Percentiles rank a stretch among this genome's conserved stretches.
Evolutionary conservation across 1,139 yeast genomes (phyloP).

Genomic region (Yamadazyma atmosphaerica): DNA sequence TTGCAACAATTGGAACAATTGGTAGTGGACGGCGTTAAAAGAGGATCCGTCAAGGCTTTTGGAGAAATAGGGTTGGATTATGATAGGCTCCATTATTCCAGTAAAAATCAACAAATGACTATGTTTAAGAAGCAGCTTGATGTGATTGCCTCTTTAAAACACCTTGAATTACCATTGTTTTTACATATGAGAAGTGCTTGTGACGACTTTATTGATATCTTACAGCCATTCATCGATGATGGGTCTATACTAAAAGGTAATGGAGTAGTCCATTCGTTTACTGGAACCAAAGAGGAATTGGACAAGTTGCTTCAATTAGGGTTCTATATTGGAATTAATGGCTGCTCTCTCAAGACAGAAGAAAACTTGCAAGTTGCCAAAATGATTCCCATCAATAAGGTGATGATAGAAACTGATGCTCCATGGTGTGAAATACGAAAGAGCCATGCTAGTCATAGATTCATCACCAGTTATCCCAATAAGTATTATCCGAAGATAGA

Average conservation of each 20-base stretch:
- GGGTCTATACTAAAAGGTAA: constrained; percentile 37
- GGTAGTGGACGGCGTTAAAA: constrained; percentile 46
- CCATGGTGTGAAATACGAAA: constrained; percentile 97
- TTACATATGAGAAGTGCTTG: constrained; percentile 90
- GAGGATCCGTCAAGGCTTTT: constrained; percentile 66
- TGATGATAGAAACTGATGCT: constrained; percentile 91
- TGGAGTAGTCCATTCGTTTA: constrained; percentile 92
- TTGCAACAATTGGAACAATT: constrained; percentile 49
- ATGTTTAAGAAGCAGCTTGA: constrained; percentile 75
- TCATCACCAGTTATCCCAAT: constrained; percentile 55
- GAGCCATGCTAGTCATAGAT: constrained; percentile 72
- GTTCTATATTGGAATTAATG: constrained; percentile 80
- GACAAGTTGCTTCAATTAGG: constrained; percentile 54
- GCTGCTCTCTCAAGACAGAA: constrained; percentile 82
- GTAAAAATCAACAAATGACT: constrained; percentile 61
- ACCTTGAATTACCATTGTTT: constrained; percentile 69
- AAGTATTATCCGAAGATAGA: constrained; percentile 48
- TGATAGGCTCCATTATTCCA: constrained; percentile 78
- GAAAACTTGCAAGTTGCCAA: constrained; percentile 70
- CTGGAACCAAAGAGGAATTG: constrained; percentile 74
- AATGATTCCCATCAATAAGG: constrained; percentile 61
- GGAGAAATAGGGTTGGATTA: constrained; percentile 96
- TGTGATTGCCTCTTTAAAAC: constrained; percentile 48
- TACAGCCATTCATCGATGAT: constrained; percentile 55
- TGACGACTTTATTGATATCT: constrained; percentile 67